Evolutionary conservation across 305 asterid genomes (phyloP).

Genomic region (Plantago coronopus): DNA sequence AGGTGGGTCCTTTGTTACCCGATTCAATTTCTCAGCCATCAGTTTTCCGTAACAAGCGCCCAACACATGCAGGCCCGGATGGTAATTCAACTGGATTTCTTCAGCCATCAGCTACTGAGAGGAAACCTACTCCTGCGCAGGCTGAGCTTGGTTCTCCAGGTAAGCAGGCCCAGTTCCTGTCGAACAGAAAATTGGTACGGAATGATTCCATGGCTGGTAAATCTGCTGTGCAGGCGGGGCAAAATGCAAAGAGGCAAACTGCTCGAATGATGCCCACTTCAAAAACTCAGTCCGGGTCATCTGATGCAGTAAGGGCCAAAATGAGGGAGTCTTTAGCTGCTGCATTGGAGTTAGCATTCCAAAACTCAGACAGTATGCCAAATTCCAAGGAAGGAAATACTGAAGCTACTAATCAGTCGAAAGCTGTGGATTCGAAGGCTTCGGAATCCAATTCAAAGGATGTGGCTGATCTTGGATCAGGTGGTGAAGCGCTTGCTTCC

Average conservation of each 20-base stretch:
- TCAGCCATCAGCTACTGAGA: conserved; percentile 35
- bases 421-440: conserved; percentile 31
- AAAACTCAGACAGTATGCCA: conserved; percentile 34
- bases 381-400: conserved; percentile 33
- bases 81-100: conserved; percentile 29
- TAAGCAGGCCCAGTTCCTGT: conserved; percentile 27
- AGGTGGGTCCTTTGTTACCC: conserved; percentile 35
- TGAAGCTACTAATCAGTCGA: conserved; percentile 22
- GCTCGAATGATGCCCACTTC: conserved; percentile 43
- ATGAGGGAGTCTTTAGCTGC: conserved; percentile 91
- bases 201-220: conserved; percentile 57
- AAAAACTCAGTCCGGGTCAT: conserved; percentile 52
- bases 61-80: conserved; percentile 36
- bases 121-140: conserved; percentile 37
- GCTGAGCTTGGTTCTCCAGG: conserved; percentile 37
- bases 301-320: conserved; percentile 78
- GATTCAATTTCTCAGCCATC: conserved; percentile 38
- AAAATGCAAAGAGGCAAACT: conserved; percentile 55
- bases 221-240: conserved; percentile 59
- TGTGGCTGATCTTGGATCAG: conserved; percentile 29
- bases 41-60: conserved; percentile 48
- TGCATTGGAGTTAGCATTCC: conserved; percentile 59
- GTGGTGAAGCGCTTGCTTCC: conserved; percentile 29
- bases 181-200: conserved; percentile 48
- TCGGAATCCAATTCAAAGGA: conserved; percentile 32